These are phyloP conservation scores for Neurospora sp. DNA, from an alignment of 495 filamentous ascomycete species.

Conservation along the genomic window DNA sequence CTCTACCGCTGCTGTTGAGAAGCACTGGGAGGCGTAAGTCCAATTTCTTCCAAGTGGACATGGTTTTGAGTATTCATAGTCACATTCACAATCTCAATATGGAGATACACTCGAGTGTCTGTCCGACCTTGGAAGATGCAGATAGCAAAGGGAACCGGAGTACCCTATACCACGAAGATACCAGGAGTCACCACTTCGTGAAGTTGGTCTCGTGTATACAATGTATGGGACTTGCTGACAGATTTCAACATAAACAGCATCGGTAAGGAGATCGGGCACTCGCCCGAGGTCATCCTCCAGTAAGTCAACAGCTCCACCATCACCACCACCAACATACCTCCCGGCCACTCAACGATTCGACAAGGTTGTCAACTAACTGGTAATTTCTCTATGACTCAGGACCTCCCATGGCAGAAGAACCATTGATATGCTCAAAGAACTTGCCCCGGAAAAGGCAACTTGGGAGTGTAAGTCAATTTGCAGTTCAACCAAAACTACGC, in stretches of 20 bases:
- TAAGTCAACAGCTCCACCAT: background rate
- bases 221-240: background rate
- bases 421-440: conserved; percentile 67
- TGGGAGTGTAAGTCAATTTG: conserved; percentile 66
- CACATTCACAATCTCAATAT: background rate
- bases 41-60: background rate
- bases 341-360: background rate
- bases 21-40: conserved; percentile 78
- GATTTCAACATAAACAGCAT: conserved; percentile 40
- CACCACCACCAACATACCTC: background rate
- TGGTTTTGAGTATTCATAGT: background rate
- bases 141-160: background rate
- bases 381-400: background rate
- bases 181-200: background rate
- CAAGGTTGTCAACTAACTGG: background rate
- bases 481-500: too few relatives aligned
- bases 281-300: conserved; percentile 69
- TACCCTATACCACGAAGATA: background rate
- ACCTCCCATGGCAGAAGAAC: conserved; percentile 82
- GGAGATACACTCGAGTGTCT: background rate
- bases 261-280: conserved; percentile 71
- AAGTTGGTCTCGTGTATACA: background rate
- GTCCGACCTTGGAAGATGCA: background rate
- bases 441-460: conserved; percentile 72
- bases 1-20: conserved; percentile 72